Percentiles rank a stretch among this genome's conserved stretches.
phyloP scores from a whole-genome alignment of 2,329 filamentous ascomycete species.

The Fusarium robinianum region DNA sequence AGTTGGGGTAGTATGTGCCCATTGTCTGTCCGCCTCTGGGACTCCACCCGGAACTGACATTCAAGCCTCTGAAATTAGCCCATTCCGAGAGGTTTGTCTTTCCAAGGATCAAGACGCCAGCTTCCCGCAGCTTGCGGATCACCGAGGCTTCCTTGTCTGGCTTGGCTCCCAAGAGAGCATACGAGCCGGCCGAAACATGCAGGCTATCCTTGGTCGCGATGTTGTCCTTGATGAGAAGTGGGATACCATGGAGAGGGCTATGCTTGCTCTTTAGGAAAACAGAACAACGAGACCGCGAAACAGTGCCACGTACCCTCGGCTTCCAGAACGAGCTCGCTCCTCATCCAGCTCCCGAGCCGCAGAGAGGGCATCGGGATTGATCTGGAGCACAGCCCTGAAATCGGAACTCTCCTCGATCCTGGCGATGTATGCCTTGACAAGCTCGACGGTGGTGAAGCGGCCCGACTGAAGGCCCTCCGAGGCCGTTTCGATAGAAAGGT shows the following conservation, averaged over 20 bases:
- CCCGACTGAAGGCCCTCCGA: too few relatives aligned
- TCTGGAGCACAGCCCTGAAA: constrained; percentile 41
- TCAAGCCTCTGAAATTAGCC: constrained; percentile 51
- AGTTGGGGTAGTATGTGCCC: constrained; percentile 62
- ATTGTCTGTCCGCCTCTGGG: constrained; percentile 64
- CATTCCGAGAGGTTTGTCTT: constrained; percentile 67
- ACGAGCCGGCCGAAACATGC: constrained; percentile 68
- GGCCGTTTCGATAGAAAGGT: too few relatives aligned
- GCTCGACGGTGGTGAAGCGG: constrained; percentile 46
- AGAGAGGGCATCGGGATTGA: constrained; percentile 45
- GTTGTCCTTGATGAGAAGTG: constrained; percentile 69
- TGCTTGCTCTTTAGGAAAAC: not conserved
- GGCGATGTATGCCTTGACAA: constrained; percentile 40
- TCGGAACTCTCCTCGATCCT: constrained; percentile 34
- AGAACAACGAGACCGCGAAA: not conserved
- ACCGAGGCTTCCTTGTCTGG: constrained; percentile 58
- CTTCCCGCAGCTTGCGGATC: constrained; percentile 61
- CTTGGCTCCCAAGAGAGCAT: constrained; percentile 62
- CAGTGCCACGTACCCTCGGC: constrained; percentile 10
- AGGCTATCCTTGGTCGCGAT: constrained; percentile 66
- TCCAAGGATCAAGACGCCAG: constrained; percentile 65
- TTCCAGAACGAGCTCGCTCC: constrained; percentile 17
- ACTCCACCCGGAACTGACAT: constrained; percentile 57
- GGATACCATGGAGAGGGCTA: constrained; percentile 65
- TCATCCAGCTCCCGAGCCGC: constrained; percentile 45